These are phyloP conservation scores for Trichosporon sp. DNA, from an alignment of 1,284 basidiomycete species.

Conservation along the genomic window DNA sequence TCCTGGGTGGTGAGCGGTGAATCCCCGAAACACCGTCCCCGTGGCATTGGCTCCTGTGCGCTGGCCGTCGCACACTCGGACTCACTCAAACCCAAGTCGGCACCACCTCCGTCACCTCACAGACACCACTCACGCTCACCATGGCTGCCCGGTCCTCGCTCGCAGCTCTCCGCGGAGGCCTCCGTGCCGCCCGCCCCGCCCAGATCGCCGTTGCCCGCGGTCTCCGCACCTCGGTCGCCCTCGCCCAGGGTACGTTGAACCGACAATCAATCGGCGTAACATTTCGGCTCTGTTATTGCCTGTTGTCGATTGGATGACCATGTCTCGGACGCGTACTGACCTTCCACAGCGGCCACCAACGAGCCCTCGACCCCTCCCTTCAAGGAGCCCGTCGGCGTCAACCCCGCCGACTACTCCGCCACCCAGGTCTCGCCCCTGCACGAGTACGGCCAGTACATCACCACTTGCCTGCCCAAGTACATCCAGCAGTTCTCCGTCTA, in stretches of 20 bases:
- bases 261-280: background rate
- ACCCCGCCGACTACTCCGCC: slow-evolving; percentile 72
- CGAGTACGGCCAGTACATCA: slow-evolving; percentile 86
- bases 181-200: slow-evolving; percentile 26
- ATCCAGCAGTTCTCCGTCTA: slow-evolving; percentile 97
- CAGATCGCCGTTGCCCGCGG: slow-evolving; percentile 32
- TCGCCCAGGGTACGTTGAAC: slow-evolving; percentile 39
- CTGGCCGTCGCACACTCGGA: background rate
- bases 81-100: slow-evolving; percentile 4
- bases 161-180: slow-evolving; percentile 35
- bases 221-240: slow-evolving; percentile 38
- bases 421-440: slow-evolving; percentile 75
- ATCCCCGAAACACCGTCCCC: slow-evolving; percentile 2
- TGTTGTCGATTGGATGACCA: slow-evolving; percentile 1
- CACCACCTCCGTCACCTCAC: slow-evolving; percentile 14
- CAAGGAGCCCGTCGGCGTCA: slow-evolving; percentile 79
- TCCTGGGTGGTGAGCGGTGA: background rate
- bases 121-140: slow-evolving; percentile 24
- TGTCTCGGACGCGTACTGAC: slow-evolving; percentile 8
- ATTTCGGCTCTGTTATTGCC: slow-evolving; percentile 19
- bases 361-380: slow-evolving; percentile 70
- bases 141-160: slow-evolving; percentile 47
- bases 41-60: background rate
- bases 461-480: slow-evolving; percentile 88
- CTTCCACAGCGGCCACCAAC: slow-evolving; percentile 23